A percentile compares a stretch with the other conserved stretches of the same genome.
Evolutionary conservation across 75 land plant species (phyloP).

Genomic region (Cunninghamia lanceolata): DNA sequence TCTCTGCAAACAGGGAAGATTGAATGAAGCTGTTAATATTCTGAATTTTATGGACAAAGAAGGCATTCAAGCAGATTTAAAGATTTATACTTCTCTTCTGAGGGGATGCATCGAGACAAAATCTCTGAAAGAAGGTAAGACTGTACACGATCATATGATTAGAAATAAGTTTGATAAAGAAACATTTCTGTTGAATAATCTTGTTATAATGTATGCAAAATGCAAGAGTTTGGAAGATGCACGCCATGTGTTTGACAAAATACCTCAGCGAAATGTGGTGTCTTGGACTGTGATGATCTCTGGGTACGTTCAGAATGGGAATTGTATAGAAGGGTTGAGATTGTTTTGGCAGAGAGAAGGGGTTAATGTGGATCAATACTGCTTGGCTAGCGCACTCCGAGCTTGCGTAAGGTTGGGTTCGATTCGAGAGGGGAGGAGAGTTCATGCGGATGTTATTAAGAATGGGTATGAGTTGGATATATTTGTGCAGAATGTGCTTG

Average conservation of each 20-base stretch:
- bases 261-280: slow-evolving; percentile 41
- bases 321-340: slow-evolving; percentile 18
- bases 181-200: background rate
- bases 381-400: slow-evolving; percentile 39
- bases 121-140: slow-evolving; percentile 8
- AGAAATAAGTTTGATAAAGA: slow-evolving; percentile 11
- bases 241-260: slow-evolving; percentile 26
- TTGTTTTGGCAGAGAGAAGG: slow-evolving; percentile 28
- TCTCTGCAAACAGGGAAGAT: background rate
- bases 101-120: slow-evolving; percentile 3
- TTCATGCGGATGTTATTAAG: slow-evolving; percentile 39
- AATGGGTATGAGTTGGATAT: slow-evolving; percentile 32
- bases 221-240: slow-evolving; percentile 23
- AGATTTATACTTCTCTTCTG: slow-evolving; percentile 9
- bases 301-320: slow-evolving; percentile 25
- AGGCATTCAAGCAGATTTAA: background rate
- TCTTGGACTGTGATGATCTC: slow-evolving; percentile 63
- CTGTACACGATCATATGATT: slow-evolving; percentile 1
- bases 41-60: background rate
- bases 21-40: slow-evolving; percentile 4
- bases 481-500: slow-evolving; percentile 45
- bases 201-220: slow-evolving; percentile 2
- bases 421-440: slow-evolving; percentile 25
- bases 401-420: slow-evolving; percentile 35
- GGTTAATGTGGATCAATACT: slow-evolving; percentile 24